Conservation (phyloP, 495 filamentous ascomycete species). For the Rusavskia elegans region DNA sequence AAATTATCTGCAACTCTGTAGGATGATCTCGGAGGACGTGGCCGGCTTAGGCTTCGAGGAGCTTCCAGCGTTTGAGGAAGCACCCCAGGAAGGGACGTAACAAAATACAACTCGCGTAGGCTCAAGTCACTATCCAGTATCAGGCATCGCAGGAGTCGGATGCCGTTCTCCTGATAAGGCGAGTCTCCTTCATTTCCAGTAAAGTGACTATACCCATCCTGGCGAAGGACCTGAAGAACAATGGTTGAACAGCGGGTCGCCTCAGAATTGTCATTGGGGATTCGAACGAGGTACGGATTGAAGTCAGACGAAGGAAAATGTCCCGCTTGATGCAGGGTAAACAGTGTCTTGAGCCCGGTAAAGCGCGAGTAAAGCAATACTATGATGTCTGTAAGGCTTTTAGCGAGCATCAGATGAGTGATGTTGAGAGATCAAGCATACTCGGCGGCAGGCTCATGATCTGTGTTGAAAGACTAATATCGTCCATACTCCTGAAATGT, state of each 20-base stretch:
- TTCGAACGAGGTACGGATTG: conserved; percentile 25
- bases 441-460: conserved; percentile 17
- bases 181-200: neutral
- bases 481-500: conserved; percentile 30
- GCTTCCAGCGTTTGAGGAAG: neutral
- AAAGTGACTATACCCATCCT: neutral
- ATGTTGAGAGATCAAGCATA: conserved; percentile 10
- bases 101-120: conserved; percentile 6
- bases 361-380: conserved; percentile 30
- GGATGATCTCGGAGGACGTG: conserved; percentile 1
- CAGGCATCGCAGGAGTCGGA: conserved; percentile 1
- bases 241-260: neutral
- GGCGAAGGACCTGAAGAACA: neutral
- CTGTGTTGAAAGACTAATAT: conserved; percentile 25
- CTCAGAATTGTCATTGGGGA: neutral
- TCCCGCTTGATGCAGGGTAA: conserved; percentile 17
- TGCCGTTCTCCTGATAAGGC: neutral
- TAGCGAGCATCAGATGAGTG: neutral
- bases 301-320: conserved; percentile 13
- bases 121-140: conserved; percentile 2
- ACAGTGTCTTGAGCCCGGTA: conserved; percentile 20
- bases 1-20: conserved; percentile 19
- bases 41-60: neutral
- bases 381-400: conserved; percentile 11
- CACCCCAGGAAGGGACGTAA: neutral